Evolutionary conservation across 2,329 filamentous ascomycete species (phyloP).

Genomic region (Pseudogymnoascus verrucosus): DNA sequence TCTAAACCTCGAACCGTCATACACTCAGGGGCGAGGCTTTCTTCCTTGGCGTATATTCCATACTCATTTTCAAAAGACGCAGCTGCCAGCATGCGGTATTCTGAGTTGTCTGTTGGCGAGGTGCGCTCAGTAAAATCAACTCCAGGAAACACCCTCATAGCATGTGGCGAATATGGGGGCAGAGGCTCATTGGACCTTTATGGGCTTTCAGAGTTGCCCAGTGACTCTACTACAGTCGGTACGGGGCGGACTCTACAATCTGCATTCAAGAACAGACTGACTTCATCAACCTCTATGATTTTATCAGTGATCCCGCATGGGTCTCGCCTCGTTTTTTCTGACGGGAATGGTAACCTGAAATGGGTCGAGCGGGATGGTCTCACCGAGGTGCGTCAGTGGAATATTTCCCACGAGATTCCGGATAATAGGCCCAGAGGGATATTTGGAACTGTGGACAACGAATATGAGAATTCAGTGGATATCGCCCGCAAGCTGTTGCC

Average conservation of each 20-base stretch:
- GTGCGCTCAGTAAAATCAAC: slow-evolving; percentile 45
- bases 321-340: slow-evolving; percentile 71
- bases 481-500: slow-evolving; percentile 70
- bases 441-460: slow-evolving; percentile 39
- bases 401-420: slow-evolving; percentile 47
- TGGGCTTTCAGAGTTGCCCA: slow-evolving; percentile 40
- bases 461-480: slow-evolving; percentile 46
- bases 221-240: slow-evolving; percentile 24
- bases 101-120: slow-evolving; percentile 47
- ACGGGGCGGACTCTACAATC: slow-evolving; percentile 36
- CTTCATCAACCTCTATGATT: slow-evolving; percentile 70
- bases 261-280: slow-evolving; percentile 71
- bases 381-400: slow-evolving; percentile 48
- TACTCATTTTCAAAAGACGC: slow-evolving; percentile 58
- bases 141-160: slow-evolving; percentile 60
- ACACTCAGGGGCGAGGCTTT: slow-evolving; percentile 74
- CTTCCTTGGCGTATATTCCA: slow-evolving; percentile 62
- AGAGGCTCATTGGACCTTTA: slow-evolving; percentile 90
- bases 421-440: slow-evolving; percentile 37
- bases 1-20: slow-evolving; percentile 69
- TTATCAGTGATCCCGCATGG: slow-evolving; percentile 77
- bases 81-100: slow-evolving; percentile 48
- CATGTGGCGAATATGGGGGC: slow-evolving; percentile 83
- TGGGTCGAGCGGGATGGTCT: slow-evolving; percentile 85
- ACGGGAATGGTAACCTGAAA: slow-evolving; percentile 74